phyloP scores from a whole-genome alignment of 2,329 filamentous ascomycete genomes.

The Pezicula carpinea region DNA sequence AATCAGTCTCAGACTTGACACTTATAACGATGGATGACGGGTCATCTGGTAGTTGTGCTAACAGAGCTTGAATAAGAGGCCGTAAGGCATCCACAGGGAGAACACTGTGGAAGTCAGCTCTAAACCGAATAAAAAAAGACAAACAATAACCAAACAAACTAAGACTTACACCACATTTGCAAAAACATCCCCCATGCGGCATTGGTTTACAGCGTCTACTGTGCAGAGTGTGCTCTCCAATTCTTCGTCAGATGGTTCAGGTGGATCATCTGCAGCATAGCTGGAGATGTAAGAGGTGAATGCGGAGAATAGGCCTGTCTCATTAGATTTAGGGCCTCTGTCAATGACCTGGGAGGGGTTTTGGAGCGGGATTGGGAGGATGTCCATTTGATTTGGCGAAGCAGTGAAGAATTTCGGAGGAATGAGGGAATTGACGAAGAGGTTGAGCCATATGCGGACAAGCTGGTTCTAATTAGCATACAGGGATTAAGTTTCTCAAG shows the following conservation, averaged over 20 bases:
- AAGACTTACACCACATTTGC: conserved; percentile 69
- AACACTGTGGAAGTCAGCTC: conserved; percentile 39
- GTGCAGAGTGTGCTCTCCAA: conserved; percentile 92
- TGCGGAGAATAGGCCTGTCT: conserved; percentile 85
- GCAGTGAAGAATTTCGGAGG: conserved; percentile 65
- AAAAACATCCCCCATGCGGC: conserved; percentile 77
- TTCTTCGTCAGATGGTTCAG: conserved; percentile 95
- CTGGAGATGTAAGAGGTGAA: conserved; percentile 98
- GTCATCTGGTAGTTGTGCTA: conserved; percentile 84
- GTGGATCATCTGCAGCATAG: conserved; percentile 95
- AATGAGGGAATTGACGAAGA: conserved; percentile 93
- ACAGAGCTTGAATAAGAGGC: conserved; percentile 64
- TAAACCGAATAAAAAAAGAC: no score
- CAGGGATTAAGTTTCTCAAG: conserved; percentile 4
- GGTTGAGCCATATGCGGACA: conserved; percentile 86
- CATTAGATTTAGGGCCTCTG: conserved; percentile 69
- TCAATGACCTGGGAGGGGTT: conserved; percentile 91
- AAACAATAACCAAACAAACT: background rate
- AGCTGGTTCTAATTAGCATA: conserved; percentile 53
- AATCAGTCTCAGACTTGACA: conserved; percentile 79
- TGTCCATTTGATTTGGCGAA: conserved; percentile 59
- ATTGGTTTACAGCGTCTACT: conserved; percentile 89
- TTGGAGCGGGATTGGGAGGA: conserved; percentile 83
- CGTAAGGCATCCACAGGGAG: conserved; percentile 56
- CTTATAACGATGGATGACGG: conserved; percentile 75